These are phyloP conservation scores for Solidago caesia DNA, from an alignment of 129 eudicot species.

Conservation along the genomic window DNA sequence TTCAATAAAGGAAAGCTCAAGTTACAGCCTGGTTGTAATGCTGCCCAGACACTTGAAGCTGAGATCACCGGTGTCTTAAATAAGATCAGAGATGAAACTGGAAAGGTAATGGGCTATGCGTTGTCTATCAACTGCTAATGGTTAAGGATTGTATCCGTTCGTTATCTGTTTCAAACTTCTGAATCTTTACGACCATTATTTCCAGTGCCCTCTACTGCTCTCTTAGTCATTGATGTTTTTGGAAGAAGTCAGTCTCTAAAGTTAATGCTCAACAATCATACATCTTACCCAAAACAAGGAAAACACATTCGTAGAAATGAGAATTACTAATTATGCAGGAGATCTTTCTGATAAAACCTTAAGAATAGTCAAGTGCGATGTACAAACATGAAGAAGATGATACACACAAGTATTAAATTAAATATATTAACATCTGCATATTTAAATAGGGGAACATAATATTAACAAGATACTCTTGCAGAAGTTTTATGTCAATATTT, in stretches of 20 bases:
- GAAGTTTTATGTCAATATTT: no score
- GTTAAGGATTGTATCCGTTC: background rate
- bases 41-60: slow-evolving; percentile 88
- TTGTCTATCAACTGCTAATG: background rate
- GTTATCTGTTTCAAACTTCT: background rate
- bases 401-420: background rate
- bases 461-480: background rate
- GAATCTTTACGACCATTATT: background rate
- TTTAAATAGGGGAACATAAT: background rate
- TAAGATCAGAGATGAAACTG: slow-evolving; percentile 65
- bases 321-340: background rate
- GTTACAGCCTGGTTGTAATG: slow-evolving; percentile 80
- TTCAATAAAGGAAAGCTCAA: slow-evolving; percentile 62
- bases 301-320: background rate
- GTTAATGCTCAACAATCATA: background rate
- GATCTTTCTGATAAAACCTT: background rate
- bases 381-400: background rate
- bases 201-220: background rate
- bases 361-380: background rate
- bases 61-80: slow-evolving; percentile 59
- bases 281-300: background rate
- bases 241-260: background rate
- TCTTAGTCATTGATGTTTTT: background rate
- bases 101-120: slow-evolving; percentile 43
- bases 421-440: no score